Percentiles rank a stretch among this genome's conserved stretches.
Conservation (phyloP, 2,329 filamentous ascomycete genomes). For the Fusarium chaquense region DNA sequence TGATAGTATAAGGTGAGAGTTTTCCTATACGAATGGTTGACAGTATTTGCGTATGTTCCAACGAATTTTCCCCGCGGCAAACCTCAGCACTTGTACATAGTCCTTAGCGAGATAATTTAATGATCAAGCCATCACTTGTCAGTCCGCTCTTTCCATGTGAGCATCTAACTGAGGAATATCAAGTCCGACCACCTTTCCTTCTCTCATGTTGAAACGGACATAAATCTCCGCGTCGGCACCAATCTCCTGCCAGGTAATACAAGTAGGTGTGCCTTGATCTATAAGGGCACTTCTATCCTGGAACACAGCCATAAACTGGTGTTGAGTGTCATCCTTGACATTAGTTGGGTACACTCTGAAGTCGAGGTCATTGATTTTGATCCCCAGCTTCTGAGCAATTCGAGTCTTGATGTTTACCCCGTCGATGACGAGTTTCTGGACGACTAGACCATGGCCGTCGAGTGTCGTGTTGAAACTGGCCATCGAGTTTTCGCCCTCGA, state of each 20-base stretch:
- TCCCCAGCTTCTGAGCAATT: constrained; percentile 36
- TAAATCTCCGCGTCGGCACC: constrained; percentile 22
- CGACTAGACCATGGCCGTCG: constrained; percentile 46
- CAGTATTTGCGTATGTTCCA: no score
- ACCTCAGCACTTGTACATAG: not conserved
- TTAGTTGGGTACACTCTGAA: constrained; percentile 51
- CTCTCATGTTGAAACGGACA: constrained; percentile 12
- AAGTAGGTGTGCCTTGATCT: constrained; percentile 52
- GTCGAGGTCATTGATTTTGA: constrained; percentile 43
- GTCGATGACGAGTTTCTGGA: constrained; percentile 28
- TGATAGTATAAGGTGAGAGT: no score
- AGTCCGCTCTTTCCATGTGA: not conserved
- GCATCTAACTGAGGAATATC: constrained; percentile 17
- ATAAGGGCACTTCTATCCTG: constrained; percentile 49
- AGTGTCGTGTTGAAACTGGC: constrained; percentile 30
- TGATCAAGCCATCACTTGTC: no score
- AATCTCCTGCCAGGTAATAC: constrained; percentile 49
- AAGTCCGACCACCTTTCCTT: constrained; percentile 7
- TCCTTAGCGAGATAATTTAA: not conserved
- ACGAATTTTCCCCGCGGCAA: no score
- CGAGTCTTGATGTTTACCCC: constrained; percentile 36
- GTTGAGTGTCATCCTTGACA: constrained; percentile 25
- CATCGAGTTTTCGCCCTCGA: not conserved
- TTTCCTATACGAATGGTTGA: no score
- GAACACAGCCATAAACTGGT: constrained; percentile 50